Base-by-base conservation (phyloP, 768 basidiomycete genomes). In the Kwoniella sp. region DNA sequence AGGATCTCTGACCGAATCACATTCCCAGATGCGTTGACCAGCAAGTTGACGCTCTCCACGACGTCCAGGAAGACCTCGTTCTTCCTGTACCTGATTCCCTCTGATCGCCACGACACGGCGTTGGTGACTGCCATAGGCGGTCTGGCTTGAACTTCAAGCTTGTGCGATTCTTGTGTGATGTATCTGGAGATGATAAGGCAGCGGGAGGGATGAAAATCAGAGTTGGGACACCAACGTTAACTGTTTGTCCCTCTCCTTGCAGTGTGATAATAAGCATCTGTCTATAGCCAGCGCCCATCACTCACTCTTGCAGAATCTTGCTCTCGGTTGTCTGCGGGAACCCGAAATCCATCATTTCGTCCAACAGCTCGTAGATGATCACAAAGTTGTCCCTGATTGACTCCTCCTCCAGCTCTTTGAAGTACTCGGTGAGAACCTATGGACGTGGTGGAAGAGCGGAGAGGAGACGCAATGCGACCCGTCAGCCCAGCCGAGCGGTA, bases 341-440 rank as follows among this genome's bases (percentile, higher is more conserved):
- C 8, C 96, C 96, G 82, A 96, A 99, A 83, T 99, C 96, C 93
- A 98, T 97, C 92, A 98, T 97, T 84, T 99, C 96, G 75, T 98
- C 95, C 84, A 99, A 86, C 59, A 98, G 87, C 79, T 98, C 95
- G 81, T 96, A 99, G 56, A 99, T 96, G 78, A 99, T 96, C 45
- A 99, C 96, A 78, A 99, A 99, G 78, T 99, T 99, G 82, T 99
- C 96, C 8, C 96, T 86, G 78, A 99, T 98, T 54, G 92, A 94
- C 84, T 99, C 96, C 77, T 98, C 96, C 79, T 99, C 96, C 41
- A 98, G 88, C 79, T 98, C 96, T 81, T 98, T 99, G 85, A 99
- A 99, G 85, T 99, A 99, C 78, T 98, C 96, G 58, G 95, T 86
- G 61, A 99, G 85, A 5, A 98, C 95, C 79, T 92, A 87, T 0